phyloP scores from a whole-genome alignment of 345 rosid genomes.

The Lepidium africanum region DNA sequence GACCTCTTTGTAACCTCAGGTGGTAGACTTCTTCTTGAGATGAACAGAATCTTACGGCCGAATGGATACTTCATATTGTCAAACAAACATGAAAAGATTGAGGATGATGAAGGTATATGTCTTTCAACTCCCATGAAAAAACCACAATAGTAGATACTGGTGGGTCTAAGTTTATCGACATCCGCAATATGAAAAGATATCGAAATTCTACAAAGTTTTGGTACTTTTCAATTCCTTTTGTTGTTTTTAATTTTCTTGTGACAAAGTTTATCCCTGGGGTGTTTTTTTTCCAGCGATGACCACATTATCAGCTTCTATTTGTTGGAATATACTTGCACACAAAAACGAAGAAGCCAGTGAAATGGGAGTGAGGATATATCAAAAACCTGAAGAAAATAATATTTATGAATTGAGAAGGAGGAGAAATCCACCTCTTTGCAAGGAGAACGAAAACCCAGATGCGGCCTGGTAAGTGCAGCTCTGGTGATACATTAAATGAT shows the following conservation, averaged over 20 bases:
- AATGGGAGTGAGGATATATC: slow-evolving; percentile 82
- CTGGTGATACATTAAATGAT: background rate
- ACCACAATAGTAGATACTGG: background rate
- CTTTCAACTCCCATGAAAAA: background rate
- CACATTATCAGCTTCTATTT: slow-evolving; percentile 64
- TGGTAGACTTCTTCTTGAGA: slow-evolving; percentile 82
- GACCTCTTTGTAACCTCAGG: slow-evolving; percentile 34
- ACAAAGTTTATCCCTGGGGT: background rate
- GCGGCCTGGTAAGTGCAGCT: slow-evolving; percentile 71
- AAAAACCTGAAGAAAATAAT: slow-evolving; percentile 86
- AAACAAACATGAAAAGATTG: slow-evolving; percentile 60
- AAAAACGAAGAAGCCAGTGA: slow-evolving; percentile 88
- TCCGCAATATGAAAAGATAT: background rate
- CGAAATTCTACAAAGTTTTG: background rate
- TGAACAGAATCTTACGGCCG: slow-evolving; percentile 88
- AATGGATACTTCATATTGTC: slow-evolving; percentile 86
- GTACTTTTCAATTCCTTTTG: background rate
- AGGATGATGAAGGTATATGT: slow-evolving; percentile 70
- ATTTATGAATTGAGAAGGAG: slow-evolving; percentile 75
- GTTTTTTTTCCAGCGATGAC: slow-evolving; percentile 57
- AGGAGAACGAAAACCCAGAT: slow-evolving; percentile 82
- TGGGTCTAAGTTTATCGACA: background rate
- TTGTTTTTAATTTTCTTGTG: background rate
- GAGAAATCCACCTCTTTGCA: slow-evolving; percentile 82
- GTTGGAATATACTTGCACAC: slow-evolving; percentile 93